phyloP scores from a whole-genome alignment of 441 rosid species.

The Rhodomyrtus psidioides region DNA sequence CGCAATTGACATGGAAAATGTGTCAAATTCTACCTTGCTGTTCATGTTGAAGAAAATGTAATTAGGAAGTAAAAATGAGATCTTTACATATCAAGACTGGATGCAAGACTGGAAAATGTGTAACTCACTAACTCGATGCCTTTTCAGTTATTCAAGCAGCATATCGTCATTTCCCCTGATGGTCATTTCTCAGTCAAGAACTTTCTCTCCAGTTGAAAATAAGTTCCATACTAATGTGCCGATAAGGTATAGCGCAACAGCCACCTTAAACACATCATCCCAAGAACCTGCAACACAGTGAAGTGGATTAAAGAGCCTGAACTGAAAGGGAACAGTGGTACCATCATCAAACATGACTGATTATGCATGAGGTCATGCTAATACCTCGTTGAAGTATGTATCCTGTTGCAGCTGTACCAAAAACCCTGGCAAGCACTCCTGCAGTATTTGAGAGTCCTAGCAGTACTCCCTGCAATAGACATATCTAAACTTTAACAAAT shows the following conservation, averaged over 20 bases:
- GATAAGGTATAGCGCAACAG: constrained; percentile 66
- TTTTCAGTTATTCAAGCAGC: neutral
- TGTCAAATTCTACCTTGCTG: too few relatives aligned
- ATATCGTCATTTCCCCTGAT: neutral
- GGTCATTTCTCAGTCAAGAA: constrained; percentile 56
- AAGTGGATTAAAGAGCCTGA: neutral
- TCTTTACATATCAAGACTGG: too few relatives aligned
- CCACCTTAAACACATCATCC: constrained; percentile 94
- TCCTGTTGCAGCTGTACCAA: constrained; percentile 97
- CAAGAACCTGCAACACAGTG: constrained; percentile 59
- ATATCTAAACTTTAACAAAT: neutral
- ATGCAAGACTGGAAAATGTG: too few relatives aligned
- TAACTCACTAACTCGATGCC: neutral
- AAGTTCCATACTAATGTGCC: constrained; percentile 96
- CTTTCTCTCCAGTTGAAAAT: constrained; percentile 86
- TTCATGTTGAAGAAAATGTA: too few relatives aligned
- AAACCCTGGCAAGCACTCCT: constrained; percentile 95
- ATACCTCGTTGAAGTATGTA: constrained; percentile 92
- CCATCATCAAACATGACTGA: neutral
- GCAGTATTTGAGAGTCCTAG: constrained; percentile 96
- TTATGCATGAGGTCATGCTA: neutral
- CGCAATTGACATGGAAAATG: too few relatives aligned
- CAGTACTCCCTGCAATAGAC: constrained; percentile 75
- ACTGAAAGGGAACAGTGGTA: neutral
- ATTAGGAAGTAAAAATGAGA: too few relatives aligned